phyloP scores from a whole-genome alignment of 257 asterid species.

The Solanum neorickii region DNA sequence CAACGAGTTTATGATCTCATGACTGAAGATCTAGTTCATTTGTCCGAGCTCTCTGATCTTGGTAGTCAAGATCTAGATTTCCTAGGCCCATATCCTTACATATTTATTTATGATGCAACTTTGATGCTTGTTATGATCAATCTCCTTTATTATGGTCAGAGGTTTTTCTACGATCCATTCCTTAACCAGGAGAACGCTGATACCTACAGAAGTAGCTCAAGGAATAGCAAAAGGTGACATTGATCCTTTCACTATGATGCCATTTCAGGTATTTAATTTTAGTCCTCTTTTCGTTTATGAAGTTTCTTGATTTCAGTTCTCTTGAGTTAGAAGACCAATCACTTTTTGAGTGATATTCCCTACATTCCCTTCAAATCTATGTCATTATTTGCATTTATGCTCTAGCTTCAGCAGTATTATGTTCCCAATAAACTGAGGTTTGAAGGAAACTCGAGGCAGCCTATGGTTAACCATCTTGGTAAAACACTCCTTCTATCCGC shows the following conservation, averaged over 20 bases:
- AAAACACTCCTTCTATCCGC: background rate
- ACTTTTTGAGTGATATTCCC: background rate
- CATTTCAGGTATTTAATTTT: slow-evolving; percentile 49
- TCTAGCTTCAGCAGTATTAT: background rate
- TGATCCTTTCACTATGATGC: slow-evolving; percentile 73
- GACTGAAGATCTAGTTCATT: slow-evolving; percentile 45
- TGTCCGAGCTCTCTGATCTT: slow-evolving; percentile 40
- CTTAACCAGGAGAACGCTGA: slow-evolving; percentile 60
- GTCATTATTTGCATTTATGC: background rate
- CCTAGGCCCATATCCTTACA: slow-evolving; percentile 95
- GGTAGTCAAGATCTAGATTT: slow-evolving; percentile 49
- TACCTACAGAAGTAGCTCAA: slow-evolving; percentile 67
- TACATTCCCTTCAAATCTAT: background rate
- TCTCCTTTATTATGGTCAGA: slow-evolving; percentile 4
- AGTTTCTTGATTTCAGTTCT: background rate
- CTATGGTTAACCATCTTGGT: background rate
- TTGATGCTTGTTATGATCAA: background rate
- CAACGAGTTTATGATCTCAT: slow-evolving; percentile 81
- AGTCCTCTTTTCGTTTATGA: background rate
- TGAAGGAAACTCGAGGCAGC: background rate
- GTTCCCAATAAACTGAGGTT: background rate
- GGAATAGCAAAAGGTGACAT: slow-evolving; percentile 85
- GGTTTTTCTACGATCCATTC: slow-evolving; percentile 2
- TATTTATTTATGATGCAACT: background rate
- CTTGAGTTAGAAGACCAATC: background rate